These are phyloP conservation scores for Nannochloropsis salina DNA, from an alignment of 108 stramenopile genomes.

Conservation along the genomic window DNA sequence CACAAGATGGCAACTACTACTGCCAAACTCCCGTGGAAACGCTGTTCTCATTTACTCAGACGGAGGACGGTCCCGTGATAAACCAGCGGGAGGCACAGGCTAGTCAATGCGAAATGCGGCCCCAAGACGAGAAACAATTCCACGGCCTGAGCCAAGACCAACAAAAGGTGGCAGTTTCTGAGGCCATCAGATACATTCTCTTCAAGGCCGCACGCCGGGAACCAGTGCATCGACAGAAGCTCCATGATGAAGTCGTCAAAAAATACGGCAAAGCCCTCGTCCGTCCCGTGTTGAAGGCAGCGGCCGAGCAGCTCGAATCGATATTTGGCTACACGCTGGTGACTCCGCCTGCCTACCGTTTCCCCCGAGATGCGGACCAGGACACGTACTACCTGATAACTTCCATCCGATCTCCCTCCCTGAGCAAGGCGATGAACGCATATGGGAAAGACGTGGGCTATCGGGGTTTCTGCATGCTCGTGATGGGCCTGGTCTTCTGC, in stretches of 20 bases:
- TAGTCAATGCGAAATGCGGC: background rate
- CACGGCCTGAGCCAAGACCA: background rate
- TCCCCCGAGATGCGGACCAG: background rate
- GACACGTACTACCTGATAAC: background rate
- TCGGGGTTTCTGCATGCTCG: background rate
- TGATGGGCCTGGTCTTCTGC: background rate
- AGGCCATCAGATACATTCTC: background rate
- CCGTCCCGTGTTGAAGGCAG: constrained; percentile 2
- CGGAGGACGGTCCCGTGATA: background rate
- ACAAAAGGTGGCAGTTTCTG: background rate
- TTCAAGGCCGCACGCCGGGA: constrained; percentile 12
- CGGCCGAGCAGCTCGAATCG: constrained; percentile 1
- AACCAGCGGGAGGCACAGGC: background rate
- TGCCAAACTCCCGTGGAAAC: background rate
- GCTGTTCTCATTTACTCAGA: background rate
- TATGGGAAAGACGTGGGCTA: background rate
- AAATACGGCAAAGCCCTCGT: constrained; percentile 17
- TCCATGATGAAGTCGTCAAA: background rate
- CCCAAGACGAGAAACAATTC: background rate
- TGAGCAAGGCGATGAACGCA: background rate
- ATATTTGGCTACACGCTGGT: background rate
- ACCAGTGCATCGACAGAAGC: background rate
- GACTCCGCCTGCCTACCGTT: background rate
- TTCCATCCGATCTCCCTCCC: background rate
- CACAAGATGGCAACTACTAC: background rate